A percentile compares a stretch with the other conserved stretches of the same genome.
phyloP scores from a whole-genome alignment of 1,284 basidiomycete species.

The Leucoagaricus sp. region DNA sequence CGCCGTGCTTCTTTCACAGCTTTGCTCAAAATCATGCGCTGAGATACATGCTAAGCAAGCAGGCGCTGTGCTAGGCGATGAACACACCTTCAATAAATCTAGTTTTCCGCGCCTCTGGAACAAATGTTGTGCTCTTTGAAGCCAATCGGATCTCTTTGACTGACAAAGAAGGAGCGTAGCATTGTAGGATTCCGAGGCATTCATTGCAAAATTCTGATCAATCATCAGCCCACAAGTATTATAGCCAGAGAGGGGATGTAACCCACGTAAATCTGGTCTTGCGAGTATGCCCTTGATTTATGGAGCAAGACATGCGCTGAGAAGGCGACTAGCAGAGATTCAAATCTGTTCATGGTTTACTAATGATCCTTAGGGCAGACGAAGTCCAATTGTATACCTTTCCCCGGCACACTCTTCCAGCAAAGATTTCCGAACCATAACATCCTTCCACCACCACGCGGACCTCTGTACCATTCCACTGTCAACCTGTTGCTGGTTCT shows the following conservation, averaged over 20 bases:
- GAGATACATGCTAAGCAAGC: neutral
- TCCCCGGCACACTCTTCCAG: constrained; percentile 56
- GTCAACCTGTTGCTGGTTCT: constrained; percentile 17
- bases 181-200: neutral
- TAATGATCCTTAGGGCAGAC: neutral
- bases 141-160: constrained; percentile 10
- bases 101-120: constrained; percentile 34
- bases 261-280: constrained; percentile 25
- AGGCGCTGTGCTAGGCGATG: neutral
- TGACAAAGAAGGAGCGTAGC: neutral
- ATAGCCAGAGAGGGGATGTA: constrained; percentile 5
- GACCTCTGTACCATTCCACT: constrained; percentile 16
- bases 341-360: constrained; percentile 40
- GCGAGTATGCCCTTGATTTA: constrained; percentile 15
- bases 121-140: constrained; percentile 27
- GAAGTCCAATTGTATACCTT: constrained; percentile 33
- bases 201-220: neutral
- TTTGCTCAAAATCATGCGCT: neutral
- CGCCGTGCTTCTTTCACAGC: neutral
- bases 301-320: constrained; percentile 51
- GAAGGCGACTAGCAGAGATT: constrained; percentile 47
- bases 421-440: constrained; percentile 52
- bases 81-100: neutral
- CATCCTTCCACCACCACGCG: constrained; percentile 55
- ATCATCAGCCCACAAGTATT: neutral